Base-by-base conservation (phyloP, 2,329 filamentous ascomycete species). In the Cryphonectria naterciae region DNA sequence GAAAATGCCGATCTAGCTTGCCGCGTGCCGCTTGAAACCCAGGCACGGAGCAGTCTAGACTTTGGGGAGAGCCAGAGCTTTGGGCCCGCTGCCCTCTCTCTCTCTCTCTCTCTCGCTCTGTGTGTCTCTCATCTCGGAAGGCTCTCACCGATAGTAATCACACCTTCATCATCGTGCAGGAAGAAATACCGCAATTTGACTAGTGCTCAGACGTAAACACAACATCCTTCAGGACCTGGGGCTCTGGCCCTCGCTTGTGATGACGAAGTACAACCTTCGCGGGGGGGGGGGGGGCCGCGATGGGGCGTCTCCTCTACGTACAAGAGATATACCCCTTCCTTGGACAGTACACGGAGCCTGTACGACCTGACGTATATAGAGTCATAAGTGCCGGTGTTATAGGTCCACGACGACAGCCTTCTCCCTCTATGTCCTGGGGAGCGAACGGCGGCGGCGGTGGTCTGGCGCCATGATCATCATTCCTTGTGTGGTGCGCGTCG, bases 311-410 rank as follows among this genome's bases (percentile, higher is more conserved):
- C 28, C 63, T 35, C 25, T 17, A n/a, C 63, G 28, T 67, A 52
- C 49, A 41, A 15, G 22, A 28, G 35, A 35, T 67, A 49, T 32
- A 66, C 22, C 17, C 39, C 35, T n/a, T 60, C 13, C 65, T 10
- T 41, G 54, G 43, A 54, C 25, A 32, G n/a, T 19, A 32, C 63
- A 28, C 63, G 25, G 5, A 65, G 28, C 25, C 63, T 28, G 13
- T 52, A 35, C 43, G 43, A 35, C 63, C 43, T 65, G 43, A 65
- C 63, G 25, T 65, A 35, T 65, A 35, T 65, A 49, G 37, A 11
- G 56, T n/a, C 35, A 60, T 72, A 70, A 72, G 28, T 28, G 68
- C 52, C 49, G 61, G 25, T 62, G 19, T 39, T 72, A 72, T 72
- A 72, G 68, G 65, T 68, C 61, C 58, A 71, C 63, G 67, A 71